A percentile compares a stretch with the other conserved stretches of the same genome.
phyloP scores from a whole-genome alignment of 140 eudicot species.

The Bidens hawaiensis region DNA sequence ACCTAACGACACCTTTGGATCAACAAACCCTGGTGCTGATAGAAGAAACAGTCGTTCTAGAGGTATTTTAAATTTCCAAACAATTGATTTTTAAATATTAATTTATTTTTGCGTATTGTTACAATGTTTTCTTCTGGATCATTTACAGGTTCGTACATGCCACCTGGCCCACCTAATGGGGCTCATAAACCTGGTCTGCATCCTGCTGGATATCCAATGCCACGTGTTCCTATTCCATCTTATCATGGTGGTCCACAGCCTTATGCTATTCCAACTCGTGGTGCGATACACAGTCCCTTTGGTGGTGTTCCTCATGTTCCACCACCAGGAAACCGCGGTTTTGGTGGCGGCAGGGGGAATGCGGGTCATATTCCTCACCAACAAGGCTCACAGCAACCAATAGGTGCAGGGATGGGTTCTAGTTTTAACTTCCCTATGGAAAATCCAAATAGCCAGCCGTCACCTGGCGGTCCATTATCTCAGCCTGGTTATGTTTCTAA shows the following conservation, averaged over 20 bases:
- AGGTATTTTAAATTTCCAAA: conserved; percentile 42
- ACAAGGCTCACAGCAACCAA: conserved; percentile 48
- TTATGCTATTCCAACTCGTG: conserved; percentile 87
- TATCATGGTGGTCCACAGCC: conserved; percentile 98
- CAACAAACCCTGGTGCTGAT: conserved; percentile 54
- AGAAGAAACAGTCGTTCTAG: conserved; percentile 80
- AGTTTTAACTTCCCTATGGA: conserved; percentile 78
- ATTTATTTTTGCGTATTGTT: not conserved
- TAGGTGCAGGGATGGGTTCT: conserved; percentile 66
- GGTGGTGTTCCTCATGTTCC: conserved; percentile 94
- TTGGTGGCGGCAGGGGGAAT: conserved; percentile 86
- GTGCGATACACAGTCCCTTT: conserved; percentile 87
- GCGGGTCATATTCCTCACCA: conserved; percentile 81
- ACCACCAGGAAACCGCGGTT: conserved; percentile 86
- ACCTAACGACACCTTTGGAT: conserved; percentile 67
- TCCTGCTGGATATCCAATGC: conserved; percentile 80
- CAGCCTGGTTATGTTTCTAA: conserved; percentile 94
- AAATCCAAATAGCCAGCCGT: conserved; percentile 78
- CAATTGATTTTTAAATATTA: not conserved
- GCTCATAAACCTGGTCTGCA: conserved; percentile 77
- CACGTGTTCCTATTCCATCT: conserved; percentile 82
- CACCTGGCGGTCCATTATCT: conserved; percentile 87
- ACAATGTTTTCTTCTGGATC: not conserved
- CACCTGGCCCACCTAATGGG: conserved; percentile 88
- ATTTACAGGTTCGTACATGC: conserved; percentile 66